Evolutionary conservation across 805 yeast genomes (phyloP).

Genomic region (Teunomyces lycoperdinae): DNA sequence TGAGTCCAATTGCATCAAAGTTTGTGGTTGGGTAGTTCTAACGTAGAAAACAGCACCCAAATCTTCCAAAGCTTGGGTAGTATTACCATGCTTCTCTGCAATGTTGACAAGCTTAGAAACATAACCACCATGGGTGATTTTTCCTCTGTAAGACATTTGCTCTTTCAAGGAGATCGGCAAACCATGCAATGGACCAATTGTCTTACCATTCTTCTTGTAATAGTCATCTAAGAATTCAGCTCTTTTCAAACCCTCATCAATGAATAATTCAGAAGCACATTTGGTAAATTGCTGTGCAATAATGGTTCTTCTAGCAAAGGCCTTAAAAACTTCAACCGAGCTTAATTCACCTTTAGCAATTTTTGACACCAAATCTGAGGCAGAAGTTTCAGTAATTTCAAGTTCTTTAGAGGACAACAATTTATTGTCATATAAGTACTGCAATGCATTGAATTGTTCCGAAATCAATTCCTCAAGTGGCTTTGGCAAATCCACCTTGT

Average conservation of each 20-base stretch:
- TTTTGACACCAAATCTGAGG: constrained; percentile 37
- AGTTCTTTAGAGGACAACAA: constrained; percentile 37
- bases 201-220: constrained; percentile 45
- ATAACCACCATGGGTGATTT: constrained; percentile 58
- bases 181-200: constrained; percentile 65
- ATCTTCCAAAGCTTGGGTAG: constrained; percentile 45
- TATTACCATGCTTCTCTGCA: constrained; percentile 44
- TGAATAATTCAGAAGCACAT: constrained; percentile 58
- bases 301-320: constrained; percentile 64
- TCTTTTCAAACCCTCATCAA: constrained; percentile 55
- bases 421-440: constrained; percentile 32
- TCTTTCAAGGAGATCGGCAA: constrained; percentile 65
- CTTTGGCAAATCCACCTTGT: constrained; percentile 31
- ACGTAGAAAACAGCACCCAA: constrained; percentile 59
- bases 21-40: constrained; percentile 68
- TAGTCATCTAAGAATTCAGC: constrained; percentile 57
- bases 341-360: constrained; percentile 47
- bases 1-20: constrained; percentile 67
- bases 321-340: constrained; percentile 53
- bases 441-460: constrained; percentile 36
- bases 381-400: constrained; percentile 43
- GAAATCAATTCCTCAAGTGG: constrained; percentile 30
- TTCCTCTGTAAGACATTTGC: constrained; percentile 54
- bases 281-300: constrained; percentile 63
- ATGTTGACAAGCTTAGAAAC: constrained; percentile 50